Percentiles rank a stretch among this genome's conserved stretches.
Conservation (phyloP, 73 alveolate genomes). For the Paramecium primaurelia region DNA sequence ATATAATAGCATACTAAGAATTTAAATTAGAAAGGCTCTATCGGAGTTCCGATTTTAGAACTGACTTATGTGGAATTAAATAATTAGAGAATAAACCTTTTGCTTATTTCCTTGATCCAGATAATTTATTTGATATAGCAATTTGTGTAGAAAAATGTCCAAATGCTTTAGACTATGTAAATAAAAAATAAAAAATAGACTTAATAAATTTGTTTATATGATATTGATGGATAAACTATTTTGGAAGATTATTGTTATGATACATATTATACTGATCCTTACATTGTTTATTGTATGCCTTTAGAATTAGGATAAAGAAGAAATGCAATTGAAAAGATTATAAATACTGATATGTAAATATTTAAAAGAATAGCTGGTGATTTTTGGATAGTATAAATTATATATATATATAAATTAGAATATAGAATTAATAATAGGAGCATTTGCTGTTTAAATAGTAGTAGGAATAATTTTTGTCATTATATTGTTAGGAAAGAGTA, state of each 20-base stretch:
- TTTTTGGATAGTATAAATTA: background rate
- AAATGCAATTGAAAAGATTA: background rate
- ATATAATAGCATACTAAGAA: background rate
- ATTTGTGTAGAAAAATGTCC: background rate
- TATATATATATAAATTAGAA: background rate
- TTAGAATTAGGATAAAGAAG: background rate
- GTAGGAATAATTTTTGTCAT: background rate
- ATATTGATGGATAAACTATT: background rate
- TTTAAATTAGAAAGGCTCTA: background rate
- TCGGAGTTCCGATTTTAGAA: conserved; percentile 6
- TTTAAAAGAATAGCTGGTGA: conserved; percentile 33
- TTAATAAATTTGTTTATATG: conserved; percentile 18
- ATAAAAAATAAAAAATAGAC: background rate
- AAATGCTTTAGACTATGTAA: background rate
- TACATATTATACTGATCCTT: conserved; percentile 18
- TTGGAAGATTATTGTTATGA: conserved; percentile 34
- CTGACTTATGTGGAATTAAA: background rate
- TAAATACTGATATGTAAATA: background rate
- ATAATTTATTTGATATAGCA: background rate
- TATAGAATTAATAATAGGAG: background rate
- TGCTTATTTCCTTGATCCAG: conserved; percentile 30
- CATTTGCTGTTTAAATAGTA: background rate
- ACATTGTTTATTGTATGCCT: background rate
- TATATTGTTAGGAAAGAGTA: background rate
- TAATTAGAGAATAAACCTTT: background rate